phyloP scores from a whole-genome alignment of 305 asterid species.

The Striga hermonthica region DNA sequence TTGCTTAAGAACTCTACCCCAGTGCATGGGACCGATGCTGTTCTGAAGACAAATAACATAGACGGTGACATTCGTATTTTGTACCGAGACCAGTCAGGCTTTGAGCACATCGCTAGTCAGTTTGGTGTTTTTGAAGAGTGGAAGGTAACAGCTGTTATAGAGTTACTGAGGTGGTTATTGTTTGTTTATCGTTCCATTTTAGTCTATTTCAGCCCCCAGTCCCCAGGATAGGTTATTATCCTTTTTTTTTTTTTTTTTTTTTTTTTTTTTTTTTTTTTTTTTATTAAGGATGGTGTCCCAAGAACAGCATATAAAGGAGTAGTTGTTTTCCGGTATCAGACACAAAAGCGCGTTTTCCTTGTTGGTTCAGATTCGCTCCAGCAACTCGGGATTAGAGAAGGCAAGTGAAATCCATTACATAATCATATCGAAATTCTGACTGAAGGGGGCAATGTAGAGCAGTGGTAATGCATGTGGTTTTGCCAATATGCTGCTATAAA shows the following conservation, averaged over 20 bases:
- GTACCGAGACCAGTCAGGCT: constrained; percentile 65
- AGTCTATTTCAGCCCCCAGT: no score
- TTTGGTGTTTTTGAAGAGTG: constrained; percentile 98
- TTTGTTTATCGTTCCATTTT: no score
- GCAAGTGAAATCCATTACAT: constrained; percentile 12
- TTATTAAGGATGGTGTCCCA: constrained; percentile 80
- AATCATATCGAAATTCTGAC: constrained; percentile 11
- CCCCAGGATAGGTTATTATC: no score
- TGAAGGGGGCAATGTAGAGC: constrained; percentile 14
- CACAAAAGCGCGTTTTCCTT: constrained; percentile 72
- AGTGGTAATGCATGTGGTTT: constrained; percentile 15
- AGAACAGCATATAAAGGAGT: constrained; percentile 88
- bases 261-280: not conserved
- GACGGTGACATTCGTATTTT: constrained; percentile 76
- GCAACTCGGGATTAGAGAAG: constrained; percentile 59
- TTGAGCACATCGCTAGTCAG: constrained; percentile 68
- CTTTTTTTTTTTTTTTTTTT: not conserved
- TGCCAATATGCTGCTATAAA: not conserved
- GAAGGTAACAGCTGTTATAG: constrained; percentile 55
- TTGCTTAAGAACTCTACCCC: constrained; percentile 75
- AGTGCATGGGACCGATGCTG: constrained; percentile 57
- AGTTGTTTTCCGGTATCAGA: constrained; percentile 76
- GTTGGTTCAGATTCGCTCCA: constrained; percentile 73
- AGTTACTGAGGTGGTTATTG: no score
- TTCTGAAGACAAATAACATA: constrained; percentile 61